phyloP scores from a whole-genome alignment of 2,329 filamentous ascomycete species.

The Neurospora crassa region DNA sequence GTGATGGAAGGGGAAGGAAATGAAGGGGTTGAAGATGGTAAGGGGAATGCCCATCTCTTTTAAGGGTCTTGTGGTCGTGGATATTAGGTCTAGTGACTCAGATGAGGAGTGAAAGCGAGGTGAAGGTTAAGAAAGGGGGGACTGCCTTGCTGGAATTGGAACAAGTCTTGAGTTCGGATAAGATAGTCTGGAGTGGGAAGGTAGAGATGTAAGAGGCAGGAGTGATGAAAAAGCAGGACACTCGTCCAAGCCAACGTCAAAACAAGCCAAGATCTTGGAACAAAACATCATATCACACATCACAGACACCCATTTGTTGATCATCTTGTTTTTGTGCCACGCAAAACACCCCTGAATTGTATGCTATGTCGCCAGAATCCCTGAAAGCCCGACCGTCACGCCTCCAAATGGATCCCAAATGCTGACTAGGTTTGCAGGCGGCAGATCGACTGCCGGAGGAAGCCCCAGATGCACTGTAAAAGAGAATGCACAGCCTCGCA shows the following conservation, averaged over 20 bases:
- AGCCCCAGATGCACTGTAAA: constrained; percentile 18
- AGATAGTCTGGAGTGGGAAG: neutral
- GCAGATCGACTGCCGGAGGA: constrained; percentile 16
- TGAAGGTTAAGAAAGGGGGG: neutral
- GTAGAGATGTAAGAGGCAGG: neutral
- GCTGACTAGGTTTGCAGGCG: constrained; percentile 10
- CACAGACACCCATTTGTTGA: neutral
- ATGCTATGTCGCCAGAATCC: constrained; percentile 27
- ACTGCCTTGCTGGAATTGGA: neutral
- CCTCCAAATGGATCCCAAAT: constrained; percentile 18
- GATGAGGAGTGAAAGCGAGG: neutral
- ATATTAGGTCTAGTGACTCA: neutral
- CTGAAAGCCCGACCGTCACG: constrained; percentile 25
- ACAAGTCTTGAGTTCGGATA: no score
- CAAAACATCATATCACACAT: neutral
- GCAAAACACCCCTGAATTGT: constrained; percentile 24
- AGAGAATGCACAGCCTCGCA: constrained; percentile 26
- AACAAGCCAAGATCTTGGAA: neutral
- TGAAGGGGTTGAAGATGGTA: neutral
- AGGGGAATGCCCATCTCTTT: neutral
- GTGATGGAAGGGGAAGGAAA: neutral
- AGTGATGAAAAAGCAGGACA: neutral
- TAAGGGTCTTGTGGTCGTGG: neutral
- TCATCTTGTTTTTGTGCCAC: neutral
- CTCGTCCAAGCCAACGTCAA: neutral